A percentile compares a stretch with the other conserved stretches of the same genome.
Conservation (phyloP, 257 asterid species). For the Solanum etuberosum region DNA sequence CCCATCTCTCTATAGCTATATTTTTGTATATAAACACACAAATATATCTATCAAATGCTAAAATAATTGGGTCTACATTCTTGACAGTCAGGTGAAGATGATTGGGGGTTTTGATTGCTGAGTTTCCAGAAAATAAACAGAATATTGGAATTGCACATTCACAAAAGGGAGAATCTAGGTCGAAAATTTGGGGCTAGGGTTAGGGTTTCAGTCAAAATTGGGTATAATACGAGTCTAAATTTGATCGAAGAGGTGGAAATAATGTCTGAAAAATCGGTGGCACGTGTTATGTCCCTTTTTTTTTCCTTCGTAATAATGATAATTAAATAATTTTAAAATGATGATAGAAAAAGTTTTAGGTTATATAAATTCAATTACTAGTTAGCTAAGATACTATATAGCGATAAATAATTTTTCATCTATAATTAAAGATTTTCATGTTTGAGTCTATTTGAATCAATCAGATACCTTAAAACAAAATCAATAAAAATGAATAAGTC, state of each 20-base stretch:
- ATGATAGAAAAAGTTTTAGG: too few relatives aligned
- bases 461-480: too few relatives aligned
- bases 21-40: neutral
- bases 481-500: neutral
- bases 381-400: too few relatives aligned
- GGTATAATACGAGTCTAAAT: constrained; percentile 18
- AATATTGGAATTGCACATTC: constrained; percentile 10
- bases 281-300: neutral
- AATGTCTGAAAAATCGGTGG: neutral
- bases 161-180: constrained; percentile 18
- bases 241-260: neutral
- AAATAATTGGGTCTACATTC: neutral
- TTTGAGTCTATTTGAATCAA: too few relatives aligned
- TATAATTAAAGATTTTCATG: too few relatives aligned
- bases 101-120: constrained; percentile 16
- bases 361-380: too few relatives aligned
- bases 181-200: constrained; percentile 24
- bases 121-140: constrained; percentile 30
- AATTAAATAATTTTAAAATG: neutral
- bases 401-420: too few relatives aligned
- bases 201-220: constrained; percentile 42
- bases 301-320: neutral
- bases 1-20: constrained; percentile 28
- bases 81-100: neutral
- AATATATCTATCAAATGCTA: constrained; percentile 1